Base-by-base conservation (phyloP, 2,329 filamentous ascomycete genomes). In the Lojkania enalia region DNA sequence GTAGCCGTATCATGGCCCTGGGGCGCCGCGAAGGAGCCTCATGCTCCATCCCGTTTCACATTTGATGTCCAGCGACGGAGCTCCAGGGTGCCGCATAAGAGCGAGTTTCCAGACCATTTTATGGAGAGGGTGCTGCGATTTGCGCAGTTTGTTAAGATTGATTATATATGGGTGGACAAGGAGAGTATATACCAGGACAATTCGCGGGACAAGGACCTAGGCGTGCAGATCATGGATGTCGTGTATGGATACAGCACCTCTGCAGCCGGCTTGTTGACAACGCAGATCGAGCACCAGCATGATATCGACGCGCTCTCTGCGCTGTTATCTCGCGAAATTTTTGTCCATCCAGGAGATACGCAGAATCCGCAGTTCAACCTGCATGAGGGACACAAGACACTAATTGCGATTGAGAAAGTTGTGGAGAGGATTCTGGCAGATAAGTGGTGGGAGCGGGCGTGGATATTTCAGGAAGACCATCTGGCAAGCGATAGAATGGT, bases 391-490 rank as follows among this genome's bases (percentile, higher is more conserved):
- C 7, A 7, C 23, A n/a, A 27, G 7, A 27, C 23, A n/a, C n/a
- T n/a, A n/a, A n/a, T 7, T 7, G n/a, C 23, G n/a, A n/a, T 27
- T n/a, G 23, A 27, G 23, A 27, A 7, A 7, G 23, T 27, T n/a
- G n/a, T 27, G 7, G 7, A n/a, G 7, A 27, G n/a, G n/a, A 7
- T 27, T 7, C 23, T 58, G 2, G 50, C 42, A 20, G 57, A 60
- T 14, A 20, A 38, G 13, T 51, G 57, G 13, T 60, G 55, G 55
- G 39, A 40, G 14, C 53, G 55, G 4, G 55, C 49, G 12, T 60
- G 55, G 57, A 58, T 60, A 14, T 60, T 60, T 21, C 57, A 60
- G 23, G 55, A 60, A 45, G 57, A 58, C 7, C 51, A 57, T 11
- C 36, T 54, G 20, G 51, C 57, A 11, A 55, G 53, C 0, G 6